A percentile compares a stretch with the other conserved stretches of the same genome.
phyloP scores from a whole-genome alignment of 208 protist species.

The Acanthamoeba healyi region DNA sequence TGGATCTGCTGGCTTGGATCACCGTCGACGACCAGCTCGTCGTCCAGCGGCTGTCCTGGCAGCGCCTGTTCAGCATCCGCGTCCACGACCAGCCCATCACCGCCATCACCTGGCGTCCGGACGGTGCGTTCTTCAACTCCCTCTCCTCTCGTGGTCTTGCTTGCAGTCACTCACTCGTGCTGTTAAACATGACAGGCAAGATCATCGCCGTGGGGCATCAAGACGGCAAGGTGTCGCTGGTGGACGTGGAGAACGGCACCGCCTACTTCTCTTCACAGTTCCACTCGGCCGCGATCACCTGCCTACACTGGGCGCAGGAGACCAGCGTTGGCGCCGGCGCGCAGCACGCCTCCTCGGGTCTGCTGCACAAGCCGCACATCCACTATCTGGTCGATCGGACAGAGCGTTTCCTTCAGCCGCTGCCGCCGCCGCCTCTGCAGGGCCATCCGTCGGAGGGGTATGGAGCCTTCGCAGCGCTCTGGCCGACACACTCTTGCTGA shows the following conservation, averaged over 20 bases:
- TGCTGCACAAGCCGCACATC: background rate
- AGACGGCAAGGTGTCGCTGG: slow-evolving; percentile 41
- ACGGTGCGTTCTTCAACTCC: background rate
- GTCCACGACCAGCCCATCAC: slow-evolving; percentile 38
- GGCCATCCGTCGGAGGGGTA: background rate
- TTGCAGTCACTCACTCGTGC: background rate
- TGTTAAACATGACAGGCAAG: slow-evolving; percentile 15
- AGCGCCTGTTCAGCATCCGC: slow-evolving; percentile 70
- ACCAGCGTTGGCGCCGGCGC: background rate
- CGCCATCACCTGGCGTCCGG: slow-evolving; percentile 58
- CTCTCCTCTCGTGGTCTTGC: background rate
- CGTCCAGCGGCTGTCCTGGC: slow-evolving; percentile 61
- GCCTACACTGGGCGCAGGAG: slow-evolving; percentile 56
- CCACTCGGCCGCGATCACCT: slow-evolving; percentile 38
- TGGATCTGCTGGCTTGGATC: slow-evolving; percentile 64
- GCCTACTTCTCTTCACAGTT: slow-evolving; percentile 63
- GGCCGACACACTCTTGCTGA: background rate
- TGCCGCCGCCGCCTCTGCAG: slow-evolving; percentile 19
- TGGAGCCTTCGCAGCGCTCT: background rate
- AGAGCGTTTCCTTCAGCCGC: background rate
- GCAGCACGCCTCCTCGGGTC: background rate
- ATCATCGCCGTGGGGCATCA: slow-evolving; percentile 61
- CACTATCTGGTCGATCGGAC: slow-evolving; percentile 20
- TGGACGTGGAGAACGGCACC: slow-evolving; percentile 55
- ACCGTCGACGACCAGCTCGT: slow-evolving; percentile 67